Conservation (phyloP, 1,284 basidiomycete genomes). For the Ustilago curta region DNA sequence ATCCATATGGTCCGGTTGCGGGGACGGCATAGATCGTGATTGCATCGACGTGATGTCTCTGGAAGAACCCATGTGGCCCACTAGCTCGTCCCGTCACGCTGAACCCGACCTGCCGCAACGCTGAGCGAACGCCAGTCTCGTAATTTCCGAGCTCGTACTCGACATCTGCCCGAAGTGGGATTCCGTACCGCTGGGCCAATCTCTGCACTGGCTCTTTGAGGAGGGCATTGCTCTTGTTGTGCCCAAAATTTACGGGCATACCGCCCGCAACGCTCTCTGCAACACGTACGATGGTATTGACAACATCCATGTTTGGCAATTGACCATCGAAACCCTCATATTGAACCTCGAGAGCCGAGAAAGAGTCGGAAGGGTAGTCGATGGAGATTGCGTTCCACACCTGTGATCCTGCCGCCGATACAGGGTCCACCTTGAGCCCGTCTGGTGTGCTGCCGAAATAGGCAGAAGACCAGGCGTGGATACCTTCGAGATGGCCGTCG, state of each 20-base stretch:
- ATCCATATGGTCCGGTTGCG: conserved; percentile 91
- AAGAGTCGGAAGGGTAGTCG: conserved; percentile 96
- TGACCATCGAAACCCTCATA: conserved; percentile 95
- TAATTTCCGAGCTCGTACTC: conserved; percentile 36
- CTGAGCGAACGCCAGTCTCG: conserved; percentile 27
- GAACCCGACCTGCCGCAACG: conserved; percentile 21
- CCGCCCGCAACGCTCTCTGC: conserved; percentile 76
- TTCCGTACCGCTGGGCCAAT: conserved; percentile 7
- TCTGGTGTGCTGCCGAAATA: conserved; percentile 80
- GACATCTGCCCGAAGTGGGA: conserved; percentile 17
- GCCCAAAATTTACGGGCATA: conserved; percentile 22
- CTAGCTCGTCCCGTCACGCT: conserved; percentile 39
- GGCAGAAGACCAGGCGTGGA: conserved; percentile 87
- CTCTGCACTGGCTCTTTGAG: conserved; percentile 17
- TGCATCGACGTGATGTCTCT: conserved; percentile 91
- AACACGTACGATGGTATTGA: conserved; percentile 85
- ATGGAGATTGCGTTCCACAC: conserved; percentile 91
- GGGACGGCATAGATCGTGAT: conserved; percentile 90
- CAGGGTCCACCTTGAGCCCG: conserved; percentile 77
- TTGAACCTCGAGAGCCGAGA: conserved; percentile 90
- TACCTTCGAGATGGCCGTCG: conserved; percentile 88
- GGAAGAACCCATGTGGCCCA: conserved; percentile 54
- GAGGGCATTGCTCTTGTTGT: conserved; percentile 1
- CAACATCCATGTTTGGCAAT: conserved; percentile 92
- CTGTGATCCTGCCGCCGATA: conserved; percentile 69